Evolutionary conservation across 2,329 filamentous ascomycete species (phyloP).

Genomic region (Microdochium trichocladiopsis): DNA sequence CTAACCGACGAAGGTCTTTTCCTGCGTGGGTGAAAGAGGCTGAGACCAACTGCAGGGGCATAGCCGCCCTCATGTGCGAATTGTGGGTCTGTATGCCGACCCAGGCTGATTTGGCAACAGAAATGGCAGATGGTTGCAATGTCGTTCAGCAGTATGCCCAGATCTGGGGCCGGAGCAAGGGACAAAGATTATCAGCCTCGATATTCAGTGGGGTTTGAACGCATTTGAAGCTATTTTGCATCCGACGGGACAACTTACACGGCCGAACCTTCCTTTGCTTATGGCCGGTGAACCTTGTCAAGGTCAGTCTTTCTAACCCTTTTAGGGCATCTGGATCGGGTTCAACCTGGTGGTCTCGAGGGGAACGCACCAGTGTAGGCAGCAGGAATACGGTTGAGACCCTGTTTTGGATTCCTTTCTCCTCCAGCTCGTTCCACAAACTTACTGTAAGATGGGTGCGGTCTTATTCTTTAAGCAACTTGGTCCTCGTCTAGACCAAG

Average conservation of each 20-base stretch:
- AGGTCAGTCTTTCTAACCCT: background rate
- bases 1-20: background rate
- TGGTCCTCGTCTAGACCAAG: background rate
- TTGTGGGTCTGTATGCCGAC: background rate
- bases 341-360: background rate
- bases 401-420: background rate
- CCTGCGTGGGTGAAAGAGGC: background rate
- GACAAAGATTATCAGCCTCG: background rate
- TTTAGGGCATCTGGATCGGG: background rate
- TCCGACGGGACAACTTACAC: background rate
- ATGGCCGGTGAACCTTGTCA: background rate
- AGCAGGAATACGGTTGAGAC: background rate
- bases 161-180: background rate
- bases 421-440: background rate
- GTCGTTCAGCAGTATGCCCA: background rate
- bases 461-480: background rate
- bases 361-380: background rate
- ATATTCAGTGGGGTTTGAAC: background rate
- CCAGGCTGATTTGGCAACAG: background rate
- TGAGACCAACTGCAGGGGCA: background rate
- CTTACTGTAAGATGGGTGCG: too few relatives aligned
- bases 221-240: background rate
- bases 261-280: background rate
- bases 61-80: background rate
- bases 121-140: background rate